Evolutionary conservation across 305 asterid genomes (phyloP), one percentile per base, ranked within the genome.

Genomic region (Fraxinus sp.): DNA sequence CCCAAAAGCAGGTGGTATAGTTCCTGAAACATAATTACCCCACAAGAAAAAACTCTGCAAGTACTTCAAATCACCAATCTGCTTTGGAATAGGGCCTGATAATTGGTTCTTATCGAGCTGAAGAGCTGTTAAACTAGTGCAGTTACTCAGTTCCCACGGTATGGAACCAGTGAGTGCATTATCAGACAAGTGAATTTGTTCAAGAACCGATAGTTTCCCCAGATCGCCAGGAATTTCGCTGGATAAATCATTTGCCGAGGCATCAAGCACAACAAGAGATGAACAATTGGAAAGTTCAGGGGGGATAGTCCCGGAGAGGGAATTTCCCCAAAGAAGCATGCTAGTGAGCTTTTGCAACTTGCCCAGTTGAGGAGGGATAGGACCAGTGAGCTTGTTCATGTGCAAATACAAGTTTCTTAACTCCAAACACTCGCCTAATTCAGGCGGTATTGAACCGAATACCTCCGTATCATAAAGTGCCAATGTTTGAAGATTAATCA

Each of bases 151-250:
- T 82, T 86, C 87, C 84, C 85, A 80, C 1, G 97, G 97, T 72
- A 96, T 90, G 28, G 80, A 75, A 2, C 99, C 97, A 0, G 92
- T 85, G 49, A 96, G 81, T 9, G 86, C 88, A 81, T 96, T 96
- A 43, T 91, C 98, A 11, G 99, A 94, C 86, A 96, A 89, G 79
- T 96, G 99, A 55, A 96, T 92, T 91, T 91, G 97, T 39, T 96
- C 97, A 20, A 96, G 93, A 72, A 87, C 87, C 30, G 28, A 77
- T 3, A 94, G 88, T 36, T 88, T 90, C 83, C 97, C 97, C 18
- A 94, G 86, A 59, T 90, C 94, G 9, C 87, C 91, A 0, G 98
- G 98, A 33, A 96, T 93, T 80, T 90, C 91, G 9, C 98, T 98
- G 49, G 96, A 89, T 10, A 96, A 77, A 4, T 90, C 89, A 43